phyloP scores from a whole-genome alignment of 2,329 filamentous ascomycete species.

The Claviceps arundinis region DNA sequence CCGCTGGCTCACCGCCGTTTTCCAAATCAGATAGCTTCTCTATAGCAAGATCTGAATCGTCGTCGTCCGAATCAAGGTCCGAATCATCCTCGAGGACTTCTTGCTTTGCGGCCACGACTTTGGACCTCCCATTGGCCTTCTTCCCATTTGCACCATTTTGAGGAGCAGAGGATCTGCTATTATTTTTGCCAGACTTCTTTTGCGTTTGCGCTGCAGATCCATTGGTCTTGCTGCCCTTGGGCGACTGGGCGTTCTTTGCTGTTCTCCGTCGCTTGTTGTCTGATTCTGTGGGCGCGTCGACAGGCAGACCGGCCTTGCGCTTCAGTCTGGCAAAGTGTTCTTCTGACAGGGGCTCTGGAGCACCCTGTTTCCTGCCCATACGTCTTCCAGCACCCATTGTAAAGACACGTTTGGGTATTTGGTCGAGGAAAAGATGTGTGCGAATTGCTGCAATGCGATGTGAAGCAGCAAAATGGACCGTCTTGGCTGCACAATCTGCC shows the following conservation, averaged over 20 bases:
- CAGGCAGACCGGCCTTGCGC: slow-evolving; percentile 65
- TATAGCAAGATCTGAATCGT: slow-evolving; percentile 35
- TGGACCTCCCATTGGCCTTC: slow-evolving; percentile 20
- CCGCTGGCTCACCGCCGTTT: slow-evolving; percentile 19
- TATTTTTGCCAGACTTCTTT: slow-evolving; percentile 17
- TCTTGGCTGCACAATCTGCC: slow-evolving; percentile 2
- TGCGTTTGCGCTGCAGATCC: slow-evolving; percentile 2
- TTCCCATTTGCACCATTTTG: slow-evolving; percentile 4
- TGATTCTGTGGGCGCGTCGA: slow-evolving; percentile 41
- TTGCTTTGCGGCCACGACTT: slow-evolving; percentile 5
- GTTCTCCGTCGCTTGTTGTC: slow-evolving; percentile 10
- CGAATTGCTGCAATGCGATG: neutral
- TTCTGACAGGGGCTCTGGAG: slow-evolving; percentile 72
- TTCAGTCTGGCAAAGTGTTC: slow-evolving; percentile 66
- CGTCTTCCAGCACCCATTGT: slow-evolving; percentile 81
- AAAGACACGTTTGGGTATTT: slow-evolving; percentile 10
- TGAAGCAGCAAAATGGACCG: neutral
- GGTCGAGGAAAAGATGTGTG: slow-evolving; percentile 2
- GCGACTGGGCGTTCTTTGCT: slow-evolving; percentile 10
- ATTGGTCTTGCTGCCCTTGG: slow-evolving; percentile 11
- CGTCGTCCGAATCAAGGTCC: slow-evolving; percentile 29
- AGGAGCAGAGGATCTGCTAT: neutral
- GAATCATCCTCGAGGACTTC: slow-evolving; percentile 15
- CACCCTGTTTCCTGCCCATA: slow-evolving; percentile 82
- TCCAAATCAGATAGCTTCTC: slow-evolving; percentile 26